These are phyloP conservation scores for Solanum etuberosum DNA, from an alignment of 257 asterid genomes.

Conservation along the genomic window DNA sequence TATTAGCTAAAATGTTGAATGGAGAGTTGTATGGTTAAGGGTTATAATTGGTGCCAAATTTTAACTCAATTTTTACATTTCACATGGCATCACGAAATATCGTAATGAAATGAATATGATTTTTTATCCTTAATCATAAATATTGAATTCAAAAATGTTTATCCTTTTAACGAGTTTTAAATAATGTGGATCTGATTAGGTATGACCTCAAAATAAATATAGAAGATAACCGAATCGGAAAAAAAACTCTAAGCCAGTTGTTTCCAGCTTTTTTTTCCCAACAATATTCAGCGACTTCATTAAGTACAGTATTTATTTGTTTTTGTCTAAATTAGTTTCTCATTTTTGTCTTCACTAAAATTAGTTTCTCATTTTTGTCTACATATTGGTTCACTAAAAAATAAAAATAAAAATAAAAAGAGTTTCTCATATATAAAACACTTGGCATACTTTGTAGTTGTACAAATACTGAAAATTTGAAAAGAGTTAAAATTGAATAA, in stretches of 20 bases:
- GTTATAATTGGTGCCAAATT: background rate
- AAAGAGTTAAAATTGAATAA: background rate
- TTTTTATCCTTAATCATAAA: background rate
- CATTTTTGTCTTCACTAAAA: background rate
- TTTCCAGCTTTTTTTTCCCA: background rate
- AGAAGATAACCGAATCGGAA: fast-evolving
- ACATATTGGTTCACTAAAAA: background rate
- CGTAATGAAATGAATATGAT: background rate
- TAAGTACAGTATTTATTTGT: background rate
- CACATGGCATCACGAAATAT: background rate
- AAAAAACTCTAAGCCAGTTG: background rate
- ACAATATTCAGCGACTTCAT: background rate
- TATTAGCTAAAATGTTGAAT: background rate
- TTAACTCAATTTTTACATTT: background rate
- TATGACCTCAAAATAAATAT: background rate
- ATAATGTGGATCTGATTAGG: background rate
- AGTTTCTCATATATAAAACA: background rate
- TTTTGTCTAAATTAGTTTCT: background rate
- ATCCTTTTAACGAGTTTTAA: background rate
- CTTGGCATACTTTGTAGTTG: background rate
- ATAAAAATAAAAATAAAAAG: background rate
- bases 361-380: background rate
- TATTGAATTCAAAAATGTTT: background rate
- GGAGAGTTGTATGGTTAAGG: background rate
- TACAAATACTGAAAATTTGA: background rate